Evolutionary conservation across 768 basidiomycete species (phyloP), one percentile per base, ranked within the genome.

Genomic region (Termitomyces sp.): DNA sequence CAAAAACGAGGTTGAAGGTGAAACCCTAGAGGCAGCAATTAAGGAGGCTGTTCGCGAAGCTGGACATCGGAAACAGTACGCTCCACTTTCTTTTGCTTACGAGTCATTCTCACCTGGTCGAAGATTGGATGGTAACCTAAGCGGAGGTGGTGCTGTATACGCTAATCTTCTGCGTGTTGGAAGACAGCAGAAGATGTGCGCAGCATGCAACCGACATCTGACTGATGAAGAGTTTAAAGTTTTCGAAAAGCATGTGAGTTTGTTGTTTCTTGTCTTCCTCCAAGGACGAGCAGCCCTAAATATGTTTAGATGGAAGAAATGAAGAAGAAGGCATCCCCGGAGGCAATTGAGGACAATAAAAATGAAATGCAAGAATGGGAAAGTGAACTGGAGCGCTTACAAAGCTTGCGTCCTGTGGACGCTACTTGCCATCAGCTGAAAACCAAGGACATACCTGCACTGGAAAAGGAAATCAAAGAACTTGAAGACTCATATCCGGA

Each of bases 161-260:
- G 77, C 86, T 60, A 70, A 71, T 1, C 66, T 92, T 36, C 77
- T 93, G 45, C 73, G 76, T 15, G 71, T 73, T 1, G 92, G 89
- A 38, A 83, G 83, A 69, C 75, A 79, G 54, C 83, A 87, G 63
- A 86, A 89, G 68, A 72, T 79, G 0, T 99, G 96, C 68, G 77
- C 83, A 11, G 86, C 86, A 8, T 98, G 96, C 70, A 85, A 86
- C 66, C 84, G 95, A 1, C 78, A 77, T 43, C 74, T 98, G 69
- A 75, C 82, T 25, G 80, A 82, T 54, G 68, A 72, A 11, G 80
- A 83, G 62, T 63, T 81, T 11, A 73, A 74, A 0, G 78, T 81
- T 0, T 91, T 95, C 62, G 89, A 95, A 71, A 82, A 80, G 74
- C 86, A 86, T 67, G 93, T 92, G 60, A 56, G 86, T 76, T 56